These are phyloP conservation scores for Pichia exigua DNA, from an alignment of 805 yeast species.

Conservation along the genomic window DNA sequence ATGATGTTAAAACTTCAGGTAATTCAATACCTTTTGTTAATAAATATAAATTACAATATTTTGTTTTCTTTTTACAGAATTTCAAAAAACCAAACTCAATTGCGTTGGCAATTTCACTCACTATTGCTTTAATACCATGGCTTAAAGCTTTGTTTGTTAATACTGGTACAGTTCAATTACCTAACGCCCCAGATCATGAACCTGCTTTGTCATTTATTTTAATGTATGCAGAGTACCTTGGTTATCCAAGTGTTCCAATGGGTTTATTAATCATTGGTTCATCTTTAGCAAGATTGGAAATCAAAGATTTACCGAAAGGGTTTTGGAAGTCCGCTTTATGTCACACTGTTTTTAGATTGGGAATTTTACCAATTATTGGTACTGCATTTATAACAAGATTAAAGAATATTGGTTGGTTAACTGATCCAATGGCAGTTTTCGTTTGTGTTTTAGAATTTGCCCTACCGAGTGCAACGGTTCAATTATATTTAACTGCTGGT, in stretches of 20 bases:
- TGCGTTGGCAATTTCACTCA: constrained; percentile 37
- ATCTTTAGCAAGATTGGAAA: constrained; percentile 42
- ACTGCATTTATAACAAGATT: constrained; percentile 41
- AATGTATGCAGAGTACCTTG: constrained; percentile 41
- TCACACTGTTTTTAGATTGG: constrained; percentile 35
- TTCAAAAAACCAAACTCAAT: constrained; percentile 42
- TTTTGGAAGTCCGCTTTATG: constrained; percentile 49
- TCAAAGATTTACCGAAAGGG: constrained; percentile 39
- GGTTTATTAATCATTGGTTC: constrained; percentile 49
- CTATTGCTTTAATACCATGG: constrained; percentile 50
- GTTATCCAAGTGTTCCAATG: constrained; percentile 47
- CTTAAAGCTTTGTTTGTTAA: constrained; percentile 38
- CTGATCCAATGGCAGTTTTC: constrained; percentile 34
- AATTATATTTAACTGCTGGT: constrained; percentile 52
- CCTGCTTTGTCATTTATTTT: constrained; percentile 50
- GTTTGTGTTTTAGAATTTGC: constrained; percentile 41
- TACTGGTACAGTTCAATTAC: constrained; percentile 21
- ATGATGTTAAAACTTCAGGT: constrained; percentile 22
- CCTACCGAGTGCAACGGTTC: constrained; percentile 50
- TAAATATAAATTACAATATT: constrained; percentile 23
- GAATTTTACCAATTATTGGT: constrained; percentile 46
- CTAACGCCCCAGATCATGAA: constrained; percentile 39
- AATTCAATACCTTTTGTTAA: constrained; percentile 19
- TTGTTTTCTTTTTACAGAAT: constrained; percentile 34
- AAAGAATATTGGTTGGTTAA: constrained; percentile 41